Evolutionary conservation across 306 rosid genomes (phyloP), one percentile per base, ranked within the genome.

Genomic region (Prunus armeniaca): DNA sequence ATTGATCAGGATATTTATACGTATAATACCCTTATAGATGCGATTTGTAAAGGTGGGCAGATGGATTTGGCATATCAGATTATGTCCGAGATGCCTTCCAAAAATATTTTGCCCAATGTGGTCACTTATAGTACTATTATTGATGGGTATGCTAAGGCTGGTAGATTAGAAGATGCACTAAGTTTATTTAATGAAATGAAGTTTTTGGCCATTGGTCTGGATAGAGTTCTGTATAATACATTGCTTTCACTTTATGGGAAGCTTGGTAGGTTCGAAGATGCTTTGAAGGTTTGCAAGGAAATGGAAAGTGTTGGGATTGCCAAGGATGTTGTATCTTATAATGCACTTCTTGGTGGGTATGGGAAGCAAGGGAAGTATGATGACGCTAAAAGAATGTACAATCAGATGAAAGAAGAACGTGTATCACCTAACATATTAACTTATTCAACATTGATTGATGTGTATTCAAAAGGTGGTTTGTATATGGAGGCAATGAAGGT

Each of bases 71-170:
- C 97, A 0, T 74, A 69, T 69, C 86, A 75, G 81, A 83, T 91
- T 43, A 79, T 95, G 83, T 80, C 84, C 0, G 93, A 87, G 61
- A 95, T 95, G 98, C 87, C 92, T 22, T 82, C 69, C 1, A 90
- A 79, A 88, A 81, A 81, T 18, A 82, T 90, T 41, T 72, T 82
- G 72, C 93, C 98, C 28, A 95, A 87, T 79, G 97, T 92, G 62
- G 97, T 95, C 62, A 95, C 97, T 19, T 92, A 85, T 57, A 92
- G 98, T 72, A 90, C 96, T 56, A 74, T 95, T 88, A 89, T 91
- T 73, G 98, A 93, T 79, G 98, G 96, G 24, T 90, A 84, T 81
- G 93, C 98, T n/a, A 92, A 92, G 85, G 90, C 87, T 19, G 88
- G 91, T 34, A 83, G 85, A 83, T 82, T 89, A 38, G 97, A 92